These are phyloP conservation scores for Pseudozyma sp. DNA, from an alignment of 1,284 basidiomycete genomes.

Conservation along the genomic window DNA sequence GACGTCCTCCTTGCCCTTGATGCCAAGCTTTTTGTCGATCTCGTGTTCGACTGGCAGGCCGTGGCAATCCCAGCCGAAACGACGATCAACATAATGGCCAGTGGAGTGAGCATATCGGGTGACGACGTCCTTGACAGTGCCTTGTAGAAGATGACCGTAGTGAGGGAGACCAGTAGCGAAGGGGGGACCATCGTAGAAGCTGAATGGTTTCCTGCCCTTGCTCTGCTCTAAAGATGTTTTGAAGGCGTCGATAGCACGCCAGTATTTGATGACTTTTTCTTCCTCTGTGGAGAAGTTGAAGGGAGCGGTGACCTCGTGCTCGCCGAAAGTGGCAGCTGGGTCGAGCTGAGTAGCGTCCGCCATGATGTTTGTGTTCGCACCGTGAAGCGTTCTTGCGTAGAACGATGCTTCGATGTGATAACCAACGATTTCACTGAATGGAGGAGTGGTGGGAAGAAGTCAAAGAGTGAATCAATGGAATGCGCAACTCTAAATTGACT, in stretches of 20 bases:
- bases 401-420: conserved; percentile 8
- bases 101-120: conserved; percentile 94
- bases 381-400: conserved; percentile 3
- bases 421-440: conserved; percentile 19
- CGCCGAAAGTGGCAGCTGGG: conserved; percentile 33
- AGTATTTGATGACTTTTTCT: conserved; percentile 89
- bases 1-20: conserved; percentile 93
- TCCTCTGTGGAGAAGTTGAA: conserved; percentile 94
- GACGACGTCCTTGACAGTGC: conserved; percentile 98
- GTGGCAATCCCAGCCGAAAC: conserved; percentile 99
- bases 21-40: conserved; percentile 96
- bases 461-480: background rate
- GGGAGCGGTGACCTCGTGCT: conserved; percentile 71
- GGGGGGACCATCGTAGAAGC: conserved; percentile 98
- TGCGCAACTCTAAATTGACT: conserved; percentile 6
- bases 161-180: conserved; percentile 98
- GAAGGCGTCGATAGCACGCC: conserved; percentile 98
- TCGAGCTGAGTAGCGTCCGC: conserved; percentile 19
- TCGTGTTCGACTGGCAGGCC: conserved; percentile 99
- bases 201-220: conserved; percentile 86
- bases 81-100: conserved; percentile 91
- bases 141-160: conserved; percentile 77
- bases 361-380: conserved; percentile 27
- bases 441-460: conserved; percentile 17
- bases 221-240: conserved; percentile 91